Base-by-base conservation (phyloP, 768 basidiomycete species). In the Polyporus arcularius region DNA sequence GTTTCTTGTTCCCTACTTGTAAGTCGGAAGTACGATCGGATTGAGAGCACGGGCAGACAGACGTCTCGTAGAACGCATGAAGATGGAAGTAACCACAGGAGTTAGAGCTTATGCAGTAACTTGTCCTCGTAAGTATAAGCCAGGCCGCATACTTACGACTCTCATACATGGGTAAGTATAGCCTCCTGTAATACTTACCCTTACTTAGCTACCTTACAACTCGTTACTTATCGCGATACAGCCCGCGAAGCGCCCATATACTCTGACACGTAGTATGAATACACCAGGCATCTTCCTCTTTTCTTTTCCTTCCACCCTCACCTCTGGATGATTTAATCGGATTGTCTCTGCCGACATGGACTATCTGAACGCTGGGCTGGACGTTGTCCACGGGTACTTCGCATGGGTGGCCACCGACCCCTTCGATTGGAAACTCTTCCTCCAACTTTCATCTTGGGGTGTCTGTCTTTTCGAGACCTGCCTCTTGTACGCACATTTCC, bases 381-480 rank as follows among this genome's bases (percentile, higher is more conserved):
- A 72, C 49, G 77, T 73, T 32, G 72, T 93, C 32, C 87, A 91
- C 72, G 77, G 74, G 16, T 79, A 78, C 16, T 79, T 94, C 26
- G 80, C 89, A 14, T 94, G 90, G 67, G 89, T 94, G 35, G 75
- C 85, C 4, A 82, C 82, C 0, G 87, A 91, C 32, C 78, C 85
- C 4, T 86, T 93, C 42, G 81, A 92, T 73, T 97, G 92, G 88
- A 88, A 92, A 70, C 74, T 81, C 58, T 89, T 89, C 68, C 89
- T 94, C n/a, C 87, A 95, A 62, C 70, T 74, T 28, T 88, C 87
- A 65, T 88, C 92, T 4, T 92, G 90, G 86, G 74, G 76, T 16
- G 86, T 93, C 15, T 86, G 87, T n/a, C 73, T 89, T 14, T 96
- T 95, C 62, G 95, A 98, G 72, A 86, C 87, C 1, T 96, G 92